A percentile compares a stretch with the other conserved stretches of the same genome.
phyloP scores from a whole-genome alignment of 1,284 basidiomycete species.

The Puccinia novopanici region DNA sequence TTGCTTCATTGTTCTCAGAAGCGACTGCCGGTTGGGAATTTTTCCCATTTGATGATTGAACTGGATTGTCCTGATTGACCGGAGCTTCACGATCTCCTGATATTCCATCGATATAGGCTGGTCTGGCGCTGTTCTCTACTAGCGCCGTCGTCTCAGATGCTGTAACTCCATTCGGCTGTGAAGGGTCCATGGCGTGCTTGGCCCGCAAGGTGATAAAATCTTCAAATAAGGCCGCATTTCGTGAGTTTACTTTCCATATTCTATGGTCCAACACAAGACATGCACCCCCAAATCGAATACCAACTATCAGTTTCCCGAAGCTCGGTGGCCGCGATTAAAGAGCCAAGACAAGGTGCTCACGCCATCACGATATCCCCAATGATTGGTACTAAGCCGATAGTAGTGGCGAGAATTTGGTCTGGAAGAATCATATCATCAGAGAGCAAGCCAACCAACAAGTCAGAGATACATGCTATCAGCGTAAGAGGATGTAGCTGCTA shows the following conservation, averaged over 20 bases:
- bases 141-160: slow-evolving; percentile 29
- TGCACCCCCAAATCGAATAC: not conserved
- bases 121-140: slow-evolving; percentile 35
- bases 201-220: slow-evolving; percentile 32
- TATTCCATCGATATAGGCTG: slow-evolving; percentile 36
- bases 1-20: slow-evolving; percentile 1
- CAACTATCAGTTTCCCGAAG: not conserved
- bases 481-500: not conserved
- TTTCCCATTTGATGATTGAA: not conserved
- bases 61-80: not conserved
- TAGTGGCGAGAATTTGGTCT: slow-evolving; percentile 57
- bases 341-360: slow-evolving; percentile 1
- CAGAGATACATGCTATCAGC: not conserved
- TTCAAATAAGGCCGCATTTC: slow-evolving; percentile 57
- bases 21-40: not conserved
- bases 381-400: slow-evolving; percentile 57
- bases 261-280: not conserved
- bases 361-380: slow-evolving; percentile 58
- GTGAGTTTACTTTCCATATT: slow-evolving; percentile 58
- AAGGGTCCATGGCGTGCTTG: not conserved
- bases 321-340: too few species aligned
- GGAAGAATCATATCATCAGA: slow-evolving; percentile 50
- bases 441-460: not conserved
- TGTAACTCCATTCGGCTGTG: not conserved
- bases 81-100: slow-evolving; percentile 22